Conservation (phyloP, 208 protist genomes). For the Acanthamoeba sp. region DNA sequence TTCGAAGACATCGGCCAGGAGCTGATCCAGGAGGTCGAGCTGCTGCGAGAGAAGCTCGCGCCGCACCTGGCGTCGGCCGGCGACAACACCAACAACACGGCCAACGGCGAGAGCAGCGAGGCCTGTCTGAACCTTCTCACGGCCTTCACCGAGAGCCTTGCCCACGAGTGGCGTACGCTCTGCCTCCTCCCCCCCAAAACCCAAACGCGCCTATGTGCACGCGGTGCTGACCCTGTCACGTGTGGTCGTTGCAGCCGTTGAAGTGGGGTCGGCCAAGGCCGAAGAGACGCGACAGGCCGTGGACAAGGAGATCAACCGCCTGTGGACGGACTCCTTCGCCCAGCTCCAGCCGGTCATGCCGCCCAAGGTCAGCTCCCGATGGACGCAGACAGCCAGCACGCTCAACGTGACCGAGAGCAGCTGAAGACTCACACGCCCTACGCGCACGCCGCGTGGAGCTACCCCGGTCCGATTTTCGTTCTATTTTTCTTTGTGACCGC, state of each 20-base stretch:
- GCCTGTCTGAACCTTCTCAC: slow-evolving; percentile 51
- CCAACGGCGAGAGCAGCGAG: slow-evolving; percentile 6
- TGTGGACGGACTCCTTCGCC: slow-evolving; percentile 16
- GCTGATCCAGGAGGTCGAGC: slow-evolving; percentile 8
- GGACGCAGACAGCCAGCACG: not conserved
- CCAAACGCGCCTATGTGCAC: not conserved
- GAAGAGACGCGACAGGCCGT: not conserved
- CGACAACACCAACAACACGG: not conserved
- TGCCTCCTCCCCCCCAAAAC: not conserved
- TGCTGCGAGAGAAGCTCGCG: slow-evolving; percentile 25
- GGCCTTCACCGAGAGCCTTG: slow-evolving; percentile 50
- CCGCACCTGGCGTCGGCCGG: not conserved
- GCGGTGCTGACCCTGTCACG: not conserved
- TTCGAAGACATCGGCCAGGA: slow-evolving; percentile 48
- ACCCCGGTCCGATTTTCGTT: too few species aligned
- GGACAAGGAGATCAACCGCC: not conserved
- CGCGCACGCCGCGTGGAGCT: too few species aligned
- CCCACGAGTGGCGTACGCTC: slow-evolving; percentile 27
- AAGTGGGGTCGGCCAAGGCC: slow-evolving; percentile 26
- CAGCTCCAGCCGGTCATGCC: slow-evolving; percentile 18
- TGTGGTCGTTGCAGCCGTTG: not conserved
- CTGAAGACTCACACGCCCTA: too few species aligned
- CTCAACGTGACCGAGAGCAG: not conserved
- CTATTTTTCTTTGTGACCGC: too few species aligned
- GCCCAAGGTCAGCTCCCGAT: slow-evolving; percentile 6